Evolutionary conservation across 164 flowering plant genomes (phyloP), one percentile per base, ranked within the genome.

Genomic region (Tetrastigma voinierianum): DNA sequence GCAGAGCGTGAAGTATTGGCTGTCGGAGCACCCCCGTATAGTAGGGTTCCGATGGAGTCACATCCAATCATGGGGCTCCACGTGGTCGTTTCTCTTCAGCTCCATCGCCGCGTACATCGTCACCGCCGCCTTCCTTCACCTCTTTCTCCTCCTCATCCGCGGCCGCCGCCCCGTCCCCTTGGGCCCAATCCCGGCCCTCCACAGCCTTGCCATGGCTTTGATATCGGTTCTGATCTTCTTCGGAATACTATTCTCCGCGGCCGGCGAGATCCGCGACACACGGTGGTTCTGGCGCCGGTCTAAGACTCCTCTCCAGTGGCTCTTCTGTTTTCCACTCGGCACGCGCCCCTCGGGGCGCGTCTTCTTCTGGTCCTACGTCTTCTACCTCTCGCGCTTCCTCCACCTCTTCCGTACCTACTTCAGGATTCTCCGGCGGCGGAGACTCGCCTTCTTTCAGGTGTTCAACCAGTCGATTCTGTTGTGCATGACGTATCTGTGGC

Each of bases 281-380:
- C 83, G 96, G 14, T 92, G 97, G 97, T 66, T 84, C 67, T 88
- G 90, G 90, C 78, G 83, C 3, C 80, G 88, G 46, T 76, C 83
- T 46, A 81, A 68, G 52, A 88, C 93, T 62, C 86, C 97, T 0
- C 46, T 91, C 44, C 92, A 90, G 56, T 91, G 97, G 97, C 82
- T 87, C 73, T 82, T 91, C 61, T 91, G 97, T 69, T 91, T 91
- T 78, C 97, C 97, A 0, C 73, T 87, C 5, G 97, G 97, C 1
- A 91, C 96, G 16, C 85, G 96, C 16, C 87, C 96, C 9, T 71
- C 90, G 16, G 96, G 96, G 3, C 85, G 97, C 21, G 94, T 90
- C 47, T 92, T 92, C 85, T 92, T 92, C 85, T 88, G 97, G 96
- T 90, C 97, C 2, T 86, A 92, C 74, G 67, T 71, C 4, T 92